Percentiles rank a stretch among this genome's conserved stretches.
Conservation (phyloP, 2,329 filamentous ascomycete genomes). For the Lithohypha guttulata region DNA sequence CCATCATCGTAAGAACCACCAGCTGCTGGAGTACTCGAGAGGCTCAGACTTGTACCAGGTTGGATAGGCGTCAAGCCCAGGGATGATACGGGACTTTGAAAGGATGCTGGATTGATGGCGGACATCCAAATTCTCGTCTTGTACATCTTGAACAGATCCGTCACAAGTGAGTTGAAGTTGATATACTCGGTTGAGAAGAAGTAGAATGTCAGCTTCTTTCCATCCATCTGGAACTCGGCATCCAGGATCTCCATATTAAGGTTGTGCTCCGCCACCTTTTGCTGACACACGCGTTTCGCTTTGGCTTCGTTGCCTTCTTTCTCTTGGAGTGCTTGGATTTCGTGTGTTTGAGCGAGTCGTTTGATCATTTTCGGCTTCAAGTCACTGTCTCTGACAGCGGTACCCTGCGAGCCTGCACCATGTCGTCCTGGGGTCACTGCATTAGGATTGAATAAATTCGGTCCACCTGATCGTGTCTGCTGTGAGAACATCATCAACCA, state of each 20-base stretch:
- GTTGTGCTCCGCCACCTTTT: constrained; percentile 89
- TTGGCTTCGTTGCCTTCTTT: constrained; percentile 98
- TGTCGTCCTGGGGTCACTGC: constrained; percentile 55
- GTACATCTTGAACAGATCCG: constrained; percentile 97
- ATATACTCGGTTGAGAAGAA: constrained; percentile 98
- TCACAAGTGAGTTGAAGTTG: constrained; percentile 92
- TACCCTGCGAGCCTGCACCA: constrained; percentile 59
- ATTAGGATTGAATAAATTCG: constrained; percentile 30
- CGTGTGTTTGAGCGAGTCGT: constrained; percentile 79
- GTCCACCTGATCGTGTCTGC: constrained; percentile 44
- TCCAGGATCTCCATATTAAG: constrained; percentile 98
- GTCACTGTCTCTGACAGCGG: constrained; percentile 66
- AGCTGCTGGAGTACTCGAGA: not conserved
- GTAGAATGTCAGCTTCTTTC: constrained; percentile 98
- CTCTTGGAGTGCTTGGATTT: constrained; percentile 77
- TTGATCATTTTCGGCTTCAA: constrained; percentile 96
- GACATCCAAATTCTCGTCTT: constrained; percentile 99
- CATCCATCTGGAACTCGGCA: constrained; percentile 98
- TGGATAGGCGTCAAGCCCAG: constrained; percentile 49
- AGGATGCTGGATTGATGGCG: constrained; percentile 93
- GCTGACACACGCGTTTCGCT: constrained; percentile 90
- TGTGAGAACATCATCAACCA: constrained; percentile 99
- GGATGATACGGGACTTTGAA: constrained; percentile 61
- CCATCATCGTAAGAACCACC: constrained; percentile 1
- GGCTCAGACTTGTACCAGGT: constrained; percentile 10